Conservation (phyloP, 2,329 filamentous ascomycete genomes). For the Claviceps citrina region DNA sequence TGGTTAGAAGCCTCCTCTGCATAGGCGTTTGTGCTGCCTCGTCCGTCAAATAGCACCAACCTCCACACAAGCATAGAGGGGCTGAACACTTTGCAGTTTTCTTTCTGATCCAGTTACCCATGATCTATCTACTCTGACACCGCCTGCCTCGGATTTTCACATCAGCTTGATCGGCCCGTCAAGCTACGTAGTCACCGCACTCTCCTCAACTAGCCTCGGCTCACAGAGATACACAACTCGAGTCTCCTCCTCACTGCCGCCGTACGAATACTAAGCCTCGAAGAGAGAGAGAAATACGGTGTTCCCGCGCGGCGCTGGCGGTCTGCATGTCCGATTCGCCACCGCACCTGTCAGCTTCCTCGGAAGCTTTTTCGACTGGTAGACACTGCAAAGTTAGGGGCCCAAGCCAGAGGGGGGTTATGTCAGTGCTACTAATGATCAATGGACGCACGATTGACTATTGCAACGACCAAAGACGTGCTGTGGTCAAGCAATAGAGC, state of each 20-base stretch:
- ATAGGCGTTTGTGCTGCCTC: slow-evolving; percentile 6
- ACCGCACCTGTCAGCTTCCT: neutral
- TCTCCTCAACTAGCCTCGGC: slow-evolving; percentile 5
- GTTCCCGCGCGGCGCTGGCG: neutral
- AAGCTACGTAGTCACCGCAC: neutral
- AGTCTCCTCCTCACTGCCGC: neutral
- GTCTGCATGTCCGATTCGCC: neutral
- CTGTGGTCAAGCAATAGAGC: slow-evolving; percentile 31
- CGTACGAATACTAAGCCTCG: too few species aligned
- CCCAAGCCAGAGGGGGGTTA: slow-evolving; percentile 13
- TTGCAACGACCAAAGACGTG: slow-evolving; percentile 26
- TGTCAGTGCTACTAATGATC: slow-evolving; percentile 28
- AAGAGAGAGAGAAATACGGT: too few species aligned
- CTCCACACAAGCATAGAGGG: slow-evolving; percentile 16
- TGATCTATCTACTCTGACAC: slow-evolving; percentile 12
- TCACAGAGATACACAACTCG: neutral
- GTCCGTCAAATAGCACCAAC: slow-evolving; percentile 17
- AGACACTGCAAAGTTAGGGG: neutral
- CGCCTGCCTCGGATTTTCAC: slow-evolving; percentile 12
- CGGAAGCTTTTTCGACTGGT: neutral
- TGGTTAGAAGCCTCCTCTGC: neutral
- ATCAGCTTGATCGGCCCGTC: slow-evolving; percentile 14
- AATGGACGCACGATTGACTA: slow-evolving; percentile 31
- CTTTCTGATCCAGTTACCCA: slow-evolving; percentile 9
- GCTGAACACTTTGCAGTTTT: slow-evolving; percentile 5